These are phyloP conservation scores for Plasmopara halstedii DNA, from an alignment of 352 stramenopile genomes.

Conservation along the genomic window DNA sequence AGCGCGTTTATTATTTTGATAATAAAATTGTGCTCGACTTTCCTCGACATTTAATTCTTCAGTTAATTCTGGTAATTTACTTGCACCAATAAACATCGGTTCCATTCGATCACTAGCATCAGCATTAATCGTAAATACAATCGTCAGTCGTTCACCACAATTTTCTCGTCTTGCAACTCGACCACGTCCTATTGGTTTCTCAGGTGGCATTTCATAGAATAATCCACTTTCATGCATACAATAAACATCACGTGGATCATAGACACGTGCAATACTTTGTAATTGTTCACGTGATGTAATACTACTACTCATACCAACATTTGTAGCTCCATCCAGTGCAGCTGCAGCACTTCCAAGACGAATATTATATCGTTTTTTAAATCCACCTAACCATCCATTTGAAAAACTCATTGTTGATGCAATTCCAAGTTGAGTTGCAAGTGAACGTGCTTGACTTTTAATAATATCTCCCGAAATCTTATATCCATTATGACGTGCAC, in stretches of 20 bases:
- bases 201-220: conserved; percentile 41
- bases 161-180: conserved; percentile 16
- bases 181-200: conserved; percentile 30
- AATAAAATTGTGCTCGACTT: conserved; percentile 25
- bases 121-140: conserved; percentile 38
- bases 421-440: conserved; percentile 35
- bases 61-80: conserved; percentile 15
- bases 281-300: conserved; percentile 24
- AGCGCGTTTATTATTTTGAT: conserved; percentile 41
- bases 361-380: conserved; percentile 62
- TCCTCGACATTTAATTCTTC: conserved; percentile 15
- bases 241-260: conserved; percentile 45
- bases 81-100: conserved; percentile 39
- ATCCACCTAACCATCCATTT: conserved; percentile 55
- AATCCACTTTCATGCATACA: conserved; percentile 48
- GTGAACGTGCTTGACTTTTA: conserved; percentile 40
- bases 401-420: conserved; percentile 45
- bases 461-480: conserved; percentile 59
- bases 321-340: conserved; percentile 15
- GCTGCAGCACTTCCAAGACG: conserved; percentile 25
- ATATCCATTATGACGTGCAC: conserved; percentile 31
- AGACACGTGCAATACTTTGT: conserved; percentile 28
- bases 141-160: conserved; percentile 22
- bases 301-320: conserved; percentile 4
- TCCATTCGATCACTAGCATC: conserved; percentile 48